Conservation (phyloP, 805 yeast genomes). For the Sporopachydermia quercuum region DNA sequence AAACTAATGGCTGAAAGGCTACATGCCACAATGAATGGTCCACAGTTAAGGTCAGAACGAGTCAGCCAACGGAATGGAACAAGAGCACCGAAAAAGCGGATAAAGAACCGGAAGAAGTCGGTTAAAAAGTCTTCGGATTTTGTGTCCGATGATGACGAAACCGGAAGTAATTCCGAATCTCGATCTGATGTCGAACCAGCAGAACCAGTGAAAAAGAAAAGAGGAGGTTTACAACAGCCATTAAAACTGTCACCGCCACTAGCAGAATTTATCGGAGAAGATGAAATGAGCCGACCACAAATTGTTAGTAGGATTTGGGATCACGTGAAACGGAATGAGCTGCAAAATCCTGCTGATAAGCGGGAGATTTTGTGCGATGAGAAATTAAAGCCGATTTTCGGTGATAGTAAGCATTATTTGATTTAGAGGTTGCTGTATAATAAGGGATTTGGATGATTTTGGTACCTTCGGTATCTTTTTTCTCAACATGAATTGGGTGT, state of each 20-base stretch:
- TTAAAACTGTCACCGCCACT: conserved; percentile 36
- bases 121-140: conserved; percentile 2
- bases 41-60: conserved; percentile 6
- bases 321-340: conserved; percentile 42
- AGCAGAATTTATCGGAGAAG: conserved; percentile 30
- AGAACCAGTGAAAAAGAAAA: conserved; percentile 4
- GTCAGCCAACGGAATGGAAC: conserved; percentile 7
- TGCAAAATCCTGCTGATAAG: conserved; percentile 55
- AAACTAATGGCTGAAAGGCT: conserved; percentile 36
- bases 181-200: conserved; percentile 2
- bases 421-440: conserved; percentile 1
- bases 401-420: conserved; percentile 19
- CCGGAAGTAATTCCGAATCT: conserved; percentile 7
- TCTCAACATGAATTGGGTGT: no score
- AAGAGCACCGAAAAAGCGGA: conserved; percentile 5
- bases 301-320: conserved; percentile 59
- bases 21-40: conserved; percentile 17
- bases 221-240: conserved; percentile 2
- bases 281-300: conserved; percentile 36
- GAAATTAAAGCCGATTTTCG: conserved; percentile 40
- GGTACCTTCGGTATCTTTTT: not conserved
- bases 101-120: conserved; percentile 3
- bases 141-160: conserved; percentile 5
- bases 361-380: conserved; percentile 55
- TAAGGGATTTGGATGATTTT: not conserved